Evolutionary conservation across 1,284 basidiomycete genomes (phyloP).

Genomic region (Moesziomyces antarcticus): DNA sequence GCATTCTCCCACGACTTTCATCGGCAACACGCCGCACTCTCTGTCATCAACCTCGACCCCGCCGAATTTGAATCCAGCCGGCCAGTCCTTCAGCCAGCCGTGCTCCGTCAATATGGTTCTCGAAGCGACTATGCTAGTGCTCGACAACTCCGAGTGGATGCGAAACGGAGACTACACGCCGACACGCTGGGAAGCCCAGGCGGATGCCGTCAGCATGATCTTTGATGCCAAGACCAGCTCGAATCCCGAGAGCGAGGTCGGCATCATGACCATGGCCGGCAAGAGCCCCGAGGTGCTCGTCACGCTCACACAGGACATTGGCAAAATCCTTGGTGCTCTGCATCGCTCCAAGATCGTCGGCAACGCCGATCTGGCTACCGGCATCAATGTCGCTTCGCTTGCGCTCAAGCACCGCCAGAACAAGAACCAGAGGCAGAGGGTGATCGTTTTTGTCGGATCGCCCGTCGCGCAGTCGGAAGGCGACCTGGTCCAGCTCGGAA

Average conservation of each 20-base stretch:
- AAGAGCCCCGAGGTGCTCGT: slow-evolving; percentile 85
- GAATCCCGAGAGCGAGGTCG: slow-evolving; percentile 97
- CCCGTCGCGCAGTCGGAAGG: slow-evolving; percentile 71
- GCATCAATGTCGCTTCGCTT: slow-evolving; percentile 86
- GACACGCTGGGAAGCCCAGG: slow-evolving; percentile 83
- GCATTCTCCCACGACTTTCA: no score
- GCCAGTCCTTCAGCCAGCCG: slow-evolving; percentile 13
- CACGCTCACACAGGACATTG: slow-evolving; percentile 93
- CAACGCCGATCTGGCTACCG: slow-evolving; percentile 83
- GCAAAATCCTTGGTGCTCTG: slow-evolving; percentile 85
- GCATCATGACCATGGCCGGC: slow-evolving; percentile 94
- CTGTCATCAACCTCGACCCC: neutral
- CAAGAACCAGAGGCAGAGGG: slow-evolving; percentile 95
- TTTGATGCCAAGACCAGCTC: slow-evolving; percentile 90
- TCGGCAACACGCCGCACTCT: neutral
- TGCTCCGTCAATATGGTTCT: slow-evolving; percentile 54
- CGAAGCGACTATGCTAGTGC: slow-evolving; percentile 68
- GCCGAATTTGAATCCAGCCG: neutral
- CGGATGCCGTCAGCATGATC: slow-evolving; percentile 88
- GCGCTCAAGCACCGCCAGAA: slow-evolving; percentile 98
- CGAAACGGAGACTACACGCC: slow-evolving; percentile 91
- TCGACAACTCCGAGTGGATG: slow-evolving; percentile 69
- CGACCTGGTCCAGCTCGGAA: slow-evolving; percentile 79
- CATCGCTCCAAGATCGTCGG: slow-evolving; percentile 82
- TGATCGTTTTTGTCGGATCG: slow-evolving; percentile 91